Evolutionary conservation across 192 early-diverging fungal species (phyloP), one percentile per base, ranked within the genome.

Genomic region (Kappamyces sp.): DNA sequence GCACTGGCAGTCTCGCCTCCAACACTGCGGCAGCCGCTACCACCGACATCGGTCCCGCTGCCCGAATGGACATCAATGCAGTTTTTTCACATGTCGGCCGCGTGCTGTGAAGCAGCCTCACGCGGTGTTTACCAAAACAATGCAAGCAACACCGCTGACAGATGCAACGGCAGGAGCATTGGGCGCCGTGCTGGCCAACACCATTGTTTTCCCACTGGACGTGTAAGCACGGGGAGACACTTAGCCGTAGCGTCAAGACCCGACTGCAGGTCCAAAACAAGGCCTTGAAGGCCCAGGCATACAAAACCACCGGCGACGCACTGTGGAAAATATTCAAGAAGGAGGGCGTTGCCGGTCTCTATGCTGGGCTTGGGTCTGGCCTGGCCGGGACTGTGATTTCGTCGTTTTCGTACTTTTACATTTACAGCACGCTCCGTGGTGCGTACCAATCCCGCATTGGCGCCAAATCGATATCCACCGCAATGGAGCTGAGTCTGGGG

Each of bases 261-360:
- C 83, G 93, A 43, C 80, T 96, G 60, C 94, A 97, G 75, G 93
- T 97, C n/a, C 93, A 94, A 63, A 86, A 90, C 22, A 84, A 81
- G 57, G 61, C 68, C 42, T 47, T 79, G 33, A 60, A 63, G 48
- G 48, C 38, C 31, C 74, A 75, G 38, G 66, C 81, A 42, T 88
- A 91, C 63, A 51, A 66, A 30, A 83, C 79, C 35, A 81, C 87
- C 9, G 52, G 73, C 2, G 90, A 94, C 59, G 93, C 91, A 5
- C 81, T 97, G 48, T 53, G 72, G 54, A 87, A 90, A 70, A 99
- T 99, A 37, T 43, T 93, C 30, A 60, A 75, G 48, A 75, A 65
- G 35, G 94, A 99, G 66, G 96, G 96, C 22, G 82, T 81, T 11
- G 80, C 88, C 11, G 91, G 89, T 34, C 73, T 99, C 36, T 74